Conservation (phyloP, 768 basidiomycete genomes). For the Punctularia strigosozonata region DNA sequence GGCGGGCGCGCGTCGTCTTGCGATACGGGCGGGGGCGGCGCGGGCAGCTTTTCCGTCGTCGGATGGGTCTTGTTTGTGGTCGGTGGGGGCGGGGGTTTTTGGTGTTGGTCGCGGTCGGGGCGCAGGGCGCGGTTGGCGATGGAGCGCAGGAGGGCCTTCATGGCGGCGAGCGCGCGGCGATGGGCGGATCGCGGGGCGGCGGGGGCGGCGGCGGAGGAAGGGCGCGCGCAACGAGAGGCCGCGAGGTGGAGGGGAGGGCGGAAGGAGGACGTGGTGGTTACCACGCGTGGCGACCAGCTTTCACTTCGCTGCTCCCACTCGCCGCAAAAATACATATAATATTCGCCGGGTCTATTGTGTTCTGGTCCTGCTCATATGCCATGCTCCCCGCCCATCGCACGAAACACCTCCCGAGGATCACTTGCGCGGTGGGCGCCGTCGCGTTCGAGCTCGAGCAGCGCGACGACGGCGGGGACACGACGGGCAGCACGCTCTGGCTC, state of each 20-base stretch:
- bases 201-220: conserved; percentile 1
- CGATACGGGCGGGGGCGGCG: too few relatives aligned
- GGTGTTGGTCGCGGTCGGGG: too few relatives aligned
- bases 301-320: too few relatives aligned
- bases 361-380: conserved; percentile 14
- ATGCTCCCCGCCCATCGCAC: conserved; percentile 45
- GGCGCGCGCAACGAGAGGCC: conserved; percentile 4
- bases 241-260: conserved; percentile 1
- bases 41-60: conserved; percentile 48
- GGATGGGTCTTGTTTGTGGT: conserved; percentile 19
- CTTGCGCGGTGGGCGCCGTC: conserved; percentile 25
- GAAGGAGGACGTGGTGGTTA: conserved; percentile 2
- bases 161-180: conserved; percentile 17
- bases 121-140: conserved; percentile 52
- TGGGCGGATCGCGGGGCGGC: conserved; percentile 2
- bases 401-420: conserved; percentile 46
- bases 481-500: conserved; percentile 81
- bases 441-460: conserved; percentile 42
- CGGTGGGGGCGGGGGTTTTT: conserved; percentile 41
- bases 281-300: too few relatives aligned
- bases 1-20: too few relatives aligned
- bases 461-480: conserved; percentile 51
- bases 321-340: too few relatives aligned
- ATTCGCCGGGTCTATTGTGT: too few relatives aligned
- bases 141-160: conserved; percentile 89